Base-by-base conservation (phyloP, 306 rosid species). In the Styphnolobium japonicum region DNA sequence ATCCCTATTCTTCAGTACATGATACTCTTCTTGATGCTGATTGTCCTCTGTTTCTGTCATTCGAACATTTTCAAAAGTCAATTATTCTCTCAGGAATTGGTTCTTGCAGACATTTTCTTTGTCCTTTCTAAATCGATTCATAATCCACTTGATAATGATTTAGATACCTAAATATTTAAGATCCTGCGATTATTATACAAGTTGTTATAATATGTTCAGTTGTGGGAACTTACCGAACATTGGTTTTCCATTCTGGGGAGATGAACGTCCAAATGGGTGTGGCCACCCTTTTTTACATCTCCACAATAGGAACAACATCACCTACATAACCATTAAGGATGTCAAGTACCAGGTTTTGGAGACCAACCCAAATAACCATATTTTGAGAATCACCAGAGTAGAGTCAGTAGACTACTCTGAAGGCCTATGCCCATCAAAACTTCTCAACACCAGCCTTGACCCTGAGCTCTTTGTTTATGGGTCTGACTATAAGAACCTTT, bases 241-340 rank as follows among this genome's bases (percentile, higher is more conserved):
- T 0, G 71, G 74, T 16, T 78, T 79, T 77, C 92, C 89, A 18
- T 85, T 88, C 66, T 86, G 87, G 92, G 90, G 91, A 68, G 25
- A 0, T 0, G 10, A 3, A 2, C 84, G 88, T 16, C 81, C 86
- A 5, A 56, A 5, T 0, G 34, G 0, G 33, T 92, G 97, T 69
- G 96, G 94, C 56, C 7, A 83, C 73, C 89, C 81, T 39, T 57
- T 33, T 9, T 57, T 89, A 27, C 15, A 53, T 6, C 83, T 89
- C 43, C 7, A 21, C 10, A n/a, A n/a, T n/a, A n/a, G n/a, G n/a
- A 0, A 2, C 2, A 19, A n/a, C 23, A 69, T 2, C 15, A 15
- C 80, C 46, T 48, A 60, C 77, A 78, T 90, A 2, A 55, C 66
- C n/a, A 87, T 90, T 33, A 40, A 3, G 12, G 61, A 11, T 1